phyloP scores from a whole-genome alignment of 2,329 filamentous ascomycete genomes.

The Penicillium sp. region DNA sequence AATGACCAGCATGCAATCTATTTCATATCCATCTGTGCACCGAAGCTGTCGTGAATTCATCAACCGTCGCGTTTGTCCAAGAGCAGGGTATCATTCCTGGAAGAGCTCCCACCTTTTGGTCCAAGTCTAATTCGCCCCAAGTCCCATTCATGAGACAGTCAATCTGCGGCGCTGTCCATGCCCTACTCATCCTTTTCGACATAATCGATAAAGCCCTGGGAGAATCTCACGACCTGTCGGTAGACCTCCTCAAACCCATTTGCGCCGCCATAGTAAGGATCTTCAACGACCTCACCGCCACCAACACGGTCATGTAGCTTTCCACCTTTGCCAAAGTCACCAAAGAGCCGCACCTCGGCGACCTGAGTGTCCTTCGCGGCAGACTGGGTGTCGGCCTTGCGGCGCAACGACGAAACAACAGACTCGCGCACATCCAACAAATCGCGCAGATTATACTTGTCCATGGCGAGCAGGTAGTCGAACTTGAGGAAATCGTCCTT shows the following conservation, averaged over 20 bases:
- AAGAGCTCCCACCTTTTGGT: slow-evolving; percentile 1
- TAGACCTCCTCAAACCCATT: slow-evolving; percentile 85
- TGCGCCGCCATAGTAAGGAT: slow-evolving; percentile 89
- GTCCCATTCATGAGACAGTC: not conserved
- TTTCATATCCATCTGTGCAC: not conserved
- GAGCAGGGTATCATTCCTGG: slow-evolving; percentile 26
- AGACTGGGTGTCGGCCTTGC: slow-evolving; percentile 35
- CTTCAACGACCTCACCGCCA: slow-evolving; percentile 70
- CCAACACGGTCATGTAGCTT: slow-evolving; percentile 38
- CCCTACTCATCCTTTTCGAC: slow-evolving; percentile 41
- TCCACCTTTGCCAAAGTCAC: slow-evolving; percentile 70
- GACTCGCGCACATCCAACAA: slow-evolving; percentile 62
- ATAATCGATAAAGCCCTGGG: slow-evolving; percentile 71
- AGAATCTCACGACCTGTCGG: slow-evolving; percentile 77
- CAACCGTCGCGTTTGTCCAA: slow-evolving; percentile 5
- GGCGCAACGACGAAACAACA: slow-evolving; percentile 50
- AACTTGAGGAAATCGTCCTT: slow-evolving; percentile 77
- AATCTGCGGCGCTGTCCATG: not conserved
- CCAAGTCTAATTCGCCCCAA: slow-evolving; percentile 11
- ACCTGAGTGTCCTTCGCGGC: slow-evolving; percentile 37
- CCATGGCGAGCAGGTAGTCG: slow-evolving; percentile 96
- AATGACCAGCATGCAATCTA: not conserved
- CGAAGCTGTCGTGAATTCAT: not conserved
- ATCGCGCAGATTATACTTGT: slow-evolving; percentile 75
- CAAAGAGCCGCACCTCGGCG: slow-evolving; percentile 75